phyloP scores from a whole-genome alignment of 805 yeast species.

The Candida glaebosa region DNA sequence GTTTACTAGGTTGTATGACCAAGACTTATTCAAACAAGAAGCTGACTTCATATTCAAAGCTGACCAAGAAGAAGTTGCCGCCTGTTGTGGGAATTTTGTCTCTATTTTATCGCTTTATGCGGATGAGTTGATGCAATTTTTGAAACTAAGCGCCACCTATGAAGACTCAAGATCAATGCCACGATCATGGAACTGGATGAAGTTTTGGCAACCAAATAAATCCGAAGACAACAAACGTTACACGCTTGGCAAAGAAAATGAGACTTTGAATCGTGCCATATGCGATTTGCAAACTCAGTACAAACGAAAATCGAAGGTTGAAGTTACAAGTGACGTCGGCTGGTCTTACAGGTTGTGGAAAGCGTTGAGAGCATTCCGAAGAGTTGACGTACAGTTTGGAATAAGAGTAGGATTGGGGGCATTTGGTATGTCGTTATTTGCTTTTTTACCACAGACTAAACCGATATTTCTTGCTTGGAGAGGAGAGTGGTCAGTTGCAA shows the following conservation, averaged over 20 bases:
- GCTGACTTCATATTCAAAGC: slow-evolving; percentile 39
- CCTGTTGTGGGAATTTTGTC: slow-evolving; percentile 79
- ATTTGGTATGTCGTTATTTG: slow-evolving; percentile 59
- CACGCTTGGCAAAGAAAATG: slow-evolving; percentile 9
- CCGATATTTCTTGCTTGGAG: slow-evolving; percentile 60
- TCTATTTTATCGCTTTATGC: slow-evolving; percentile 62
- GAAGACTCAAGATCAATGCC: slow-evolving; percentile 19
- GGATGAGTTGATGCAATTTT: slow-evolving; percentile 48
- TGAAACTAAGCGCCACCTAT: slow-evolving; percentile 43
- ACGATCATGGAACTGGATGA: slow-evolving; percentile 50
- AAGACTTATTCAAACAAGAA: slow-evolving; percentile 43
- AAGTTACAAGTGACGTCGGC: slow-evolving; percentile 2
- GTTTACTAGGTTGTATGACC: slow-evolving; percentile 54
- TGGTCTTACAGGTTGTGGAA: slow-evolving; percentile 42
- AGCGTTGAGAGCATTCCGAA: slow-evolving; percentile 47
- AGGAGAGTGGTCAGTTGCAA: slow-evolving; percentile 83
- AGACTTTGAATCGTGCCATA: slow-evolving; percentile 34
- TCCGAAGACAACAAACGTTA: not conserved
- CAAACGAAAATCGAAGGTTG: slow-evolving; percentile 8
- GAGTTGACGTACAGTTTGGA: slow-evolving; percentile 75
- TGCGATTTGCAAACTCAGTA: slow-evolving; percentile 26
- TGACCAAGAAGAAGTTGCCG: slow-evolving; percentile 78
- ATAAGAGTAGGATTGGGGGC: slow-evolving; percentile 79
- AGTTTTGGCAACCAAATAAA: slow-evolving; percentile 41
- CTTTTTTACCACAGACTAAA: slow-evolving; percentile 57